A percentile compares a stretch with the other conserved stretches of the same genome.
Conservation (phyloP, 2,329 filamentous ascomycete species). For the Apiospora rasikravindrae region DNA sequence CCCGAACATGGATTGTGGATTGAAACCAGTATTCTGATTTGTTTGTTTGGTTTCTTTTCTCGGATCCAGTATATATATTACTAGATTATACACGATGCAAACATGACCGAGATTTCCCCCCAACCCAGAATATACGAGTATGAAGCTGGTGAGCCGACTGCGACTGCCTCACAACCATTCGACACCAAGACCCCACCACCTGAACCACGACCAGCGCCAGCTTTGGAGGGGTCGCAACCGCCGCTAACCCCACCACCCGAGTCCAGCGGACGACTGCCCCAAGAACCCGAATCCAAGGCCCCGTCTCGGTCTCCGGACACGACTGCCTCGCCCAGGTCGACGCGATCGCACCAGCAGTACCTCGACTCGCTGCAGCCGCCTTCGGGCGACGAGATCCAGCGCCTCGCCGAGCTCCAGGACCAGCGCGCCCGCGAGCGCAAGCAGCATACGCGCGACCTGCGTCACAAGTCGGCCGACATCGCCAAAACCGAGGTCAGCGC, state of each 20-base stretch:
- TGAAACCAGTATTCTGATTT: constrained; percentile 1
- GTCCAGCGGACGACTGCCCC: background rate
- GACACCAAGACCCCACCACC: constrained; percentile 21
- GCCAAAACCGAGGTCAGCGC: constrained; percentile 35
- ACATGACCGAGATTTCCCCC: constrained; percentile 7
- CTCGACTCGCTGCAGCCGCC: constrained; percentile 57
- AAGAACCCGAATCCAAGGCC: constrained; percentile 25
- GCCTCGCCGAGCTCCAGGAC: constrained; percentile 56
- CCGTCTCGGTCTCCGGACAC: constrained; percentile 30
- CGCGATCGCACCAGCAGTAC: constrained; percentile 47
- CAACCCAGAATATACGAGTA: background rate
- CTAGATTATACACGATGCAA: constrained; percentile 9
- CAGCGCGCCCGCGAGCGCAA: constrained; percentile 50
- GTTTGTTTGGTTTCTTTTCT: background rate
- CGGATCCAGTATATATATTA: background rate
- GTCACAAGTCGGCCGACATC: constrained; percentile 27
- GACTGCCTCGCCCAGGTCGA: constrained; percentile 32
- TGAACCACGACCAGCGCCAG: constrained; percentile 22
- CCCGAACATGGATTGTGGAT: background rate
- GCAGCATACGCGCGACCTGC: constrained; percentile 45
- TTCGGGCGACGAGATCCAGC: constrained; percentile 51
- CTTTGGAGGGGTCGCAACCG: constrained; percentile 31
- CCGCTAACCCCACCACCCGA: constrained; percentile 29
- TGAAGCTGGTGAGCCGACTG: constrained; percentile 10
- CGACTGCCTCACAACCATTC: background rate